Conservation (phyloP, 495 filamentous ascomycete genomes). For the Aspergillus nidulans region DNA sequence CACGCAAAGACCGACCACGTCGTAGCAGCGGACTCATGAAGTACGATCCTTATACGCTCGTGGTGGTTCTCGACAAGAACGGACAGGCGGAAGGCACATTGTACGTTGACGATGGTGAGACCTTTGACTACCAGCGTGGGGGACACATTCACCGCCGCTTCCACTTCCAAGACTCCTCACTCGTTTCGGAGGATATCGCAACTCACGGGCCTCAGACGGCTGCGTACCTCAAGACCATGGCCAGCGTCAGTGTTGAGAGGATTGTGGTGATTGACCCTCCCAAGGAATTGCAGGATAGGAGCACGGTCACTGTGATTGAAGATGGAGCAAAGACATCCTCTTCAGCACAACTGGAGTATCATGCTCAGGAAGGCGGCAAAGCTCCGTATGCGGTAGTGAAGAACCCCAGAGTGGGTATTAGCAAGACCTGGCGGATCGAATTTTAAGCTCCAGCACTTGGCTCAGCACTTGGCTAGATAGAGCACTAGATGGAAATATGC, state of each 20-base stretch:
- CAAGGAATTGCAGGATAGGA: conserved; percentile 63
- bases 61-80: conserved; percentile 67
- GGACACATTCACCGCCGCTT: conserved; percentile 84
- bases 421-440: conserved; percentile 76
- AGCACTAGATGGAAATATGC: neutral
- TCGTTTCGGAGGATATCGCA: conserved; percentile 47
- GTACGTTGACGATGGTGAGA: conserved; percentile 92
- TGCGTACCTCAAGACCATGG: conserved; percentile 72
- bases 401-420: conserved; percentile 71
- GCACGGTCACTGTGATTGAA: conserved; percentile 61
- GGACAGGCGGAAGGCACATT: conserved; percentile 74
- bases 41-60: conserved; percentile 89
- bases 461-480: neutral
- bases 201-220: conserved; percentile 59
- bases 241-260: conserved; percentile 71
- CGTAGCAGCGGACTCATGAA: conserved; percentile 84
- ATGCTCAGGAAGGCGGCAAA: conserved; percentile 53
- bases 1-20: conserved; percentile 80
- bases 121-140: conserved; percentile 79
- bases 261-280: conserved; percentile 78
- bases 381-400: conserved; percentile 78
- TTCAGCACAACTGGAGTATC: conserved; percentile 53
- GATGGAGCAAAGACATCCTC: conserved; percentile 60
- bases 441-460: conserved; percentile 38
- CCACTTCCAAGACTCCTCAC: conserved; percentile 49